Base-by-base conservation (phyloP, 2,329 filamentous ascomycete genomes). In the Aspergillus udagawae region DNA sequence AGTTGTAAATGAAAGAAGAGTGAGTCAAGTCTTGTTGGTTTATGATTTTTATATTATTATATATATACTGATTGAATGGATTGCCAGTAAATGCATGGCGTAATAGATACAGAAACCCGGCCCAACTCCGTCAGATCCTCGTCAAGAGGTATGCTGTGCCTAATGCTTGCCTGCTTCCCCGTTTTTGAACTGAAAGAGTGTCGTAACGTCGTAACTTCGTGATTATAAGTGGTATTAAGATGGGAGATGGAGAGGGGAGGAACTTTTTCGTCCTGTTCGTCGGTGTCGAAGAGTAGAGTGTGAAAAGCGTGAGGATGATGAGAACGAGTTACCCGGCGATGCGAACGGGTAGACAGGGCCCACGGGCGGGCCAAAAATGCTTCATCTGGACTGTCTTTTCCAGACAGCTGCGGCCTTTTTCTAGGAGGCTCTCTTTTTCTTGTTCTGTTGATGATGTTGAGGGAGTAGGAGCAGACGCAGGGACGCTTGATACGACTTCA, bases 401-500 rank as follows among this genome's bases (percentile, higher is more conserved):
- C 14, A 70, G 62, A 57, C 67, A 69, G 51, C 61, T 63, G 52
- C 65, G 64, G 32, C 65, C 65, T 35, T 69, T 67, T 29, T 67
- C 66, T 12, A 70, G 54, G n/a, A 70, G 61, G 17, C 58, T 56
- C 52, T 60, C 52, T 45, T 41, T 44, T 56, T 60, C 49, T 61
- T 56, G 38, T 47, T 21, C 1, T 55, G 49, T 17, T 54, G 41
- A 51, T 1, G 55, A 35, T 32, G 38, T 51, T 42, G 52, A 45
- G 10, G 53, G 28, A 21, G 53, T 47, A 8, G 35, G 28, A 21
- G 53, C 38, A 8, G 35, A 35, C 3, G 51, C 23, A 51, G 51
- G 10, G 54, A 52, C 55, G 61, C 2, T 7, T 6, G 32, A 17
- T 38, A 54, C 44, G 48, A 64, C 60, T 38, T 64, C 58, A 42